Conservation (phyloP, 2,329 filamentous ascomycete genomes). For the Alternaria consortialis region DNA sequence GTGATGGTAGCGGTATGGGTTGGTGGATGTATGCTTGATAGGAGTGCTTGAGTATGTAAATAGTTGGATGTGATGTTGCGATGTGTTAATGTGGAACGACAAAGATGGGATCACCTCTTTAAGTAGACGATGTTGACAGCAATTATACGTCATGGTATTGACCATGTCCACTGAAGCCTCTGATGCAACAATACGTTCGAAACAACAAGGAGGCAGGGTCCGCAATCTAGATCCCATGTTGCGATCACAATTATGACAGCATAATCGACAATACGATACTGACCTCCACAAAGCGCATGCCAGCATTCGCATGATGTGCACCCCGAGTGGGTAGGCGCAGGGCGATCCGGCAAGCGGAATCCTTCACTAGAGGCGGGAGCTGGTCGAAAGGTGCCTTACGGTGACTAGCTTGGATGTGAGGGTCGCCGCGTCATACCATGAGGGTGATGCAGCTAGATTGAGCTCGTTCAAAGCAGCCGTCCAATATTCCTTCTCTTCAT, state of each 20-base stretch:
- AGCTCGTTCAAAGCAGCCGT: neutral
- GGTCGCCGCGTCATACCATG: neutral
- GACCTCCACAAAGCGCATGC: constrained; percentile 6
- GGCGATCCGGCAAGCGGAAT: constrained; percentile 22
- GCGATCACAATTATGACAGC: constrained; percentile 31
- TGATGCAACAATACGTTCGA: neutral
- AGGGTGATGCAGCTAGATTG: neutral
- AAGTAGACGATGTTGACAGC: neutral
- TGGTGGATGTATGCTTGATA: neutral
- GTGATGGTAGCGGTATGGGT: constrained; percentile 10
- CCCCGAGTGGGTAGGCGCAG: constrained; percentile 18
- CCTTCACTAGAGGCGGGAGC: constrained; percentile 24
- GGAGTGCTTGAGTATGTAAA: neutral
- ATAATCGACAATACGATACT: constrained; percentile 18
- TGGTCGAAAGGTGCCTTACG: constrained; percentile 8
- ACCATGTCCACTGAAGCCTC: neutral
- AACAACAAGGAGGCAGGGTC: neutral
- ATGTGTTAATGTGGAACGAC: neutral
- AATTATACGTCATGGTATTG: constrained; percentile 8
- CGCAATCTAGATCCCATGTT: constrained; percentile 3
- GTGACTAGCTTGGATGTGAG: constrained; percentile 6
- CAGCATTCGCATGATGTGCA: constrained; percentile 14
- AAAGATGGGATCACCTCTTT: neutral
- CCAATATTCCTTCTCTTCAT: neutral
- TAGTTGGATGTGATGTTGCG: neutral